Conservation (phyloP, 192 early-diverging fungal genomes). For the Helicostylum pulchrum region DNA sequence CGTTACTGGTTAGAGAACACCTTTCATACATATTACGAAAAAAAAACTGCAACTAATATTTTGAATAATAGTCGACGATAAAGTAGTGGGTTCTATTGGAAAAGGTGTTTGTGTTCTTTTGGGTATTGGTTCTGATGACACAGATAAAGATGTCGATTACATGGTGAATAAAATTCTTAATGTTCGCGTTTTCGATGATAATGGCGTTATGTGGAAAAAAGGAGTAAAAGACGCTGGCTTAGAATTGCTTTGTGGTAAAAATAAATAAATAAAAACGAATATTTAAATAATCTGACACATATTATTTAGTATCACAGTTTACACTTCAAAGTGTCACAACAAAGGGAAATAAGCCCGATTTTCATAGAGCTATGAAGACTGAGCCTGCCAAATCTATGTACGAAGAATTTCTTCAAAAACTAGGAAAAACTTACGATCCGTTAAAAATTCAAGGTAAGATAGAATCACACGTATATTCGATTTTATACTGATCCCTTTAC, state of each 20-base stretch:
- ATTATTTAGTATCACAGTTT: slow-evolving; percentile 78
- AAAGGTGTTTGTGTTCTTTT: slow-evolving; percentile 76
- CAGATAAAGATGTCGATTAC: slow-evolving; percentile 74
- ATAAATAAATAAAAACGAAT: too few species aligned
- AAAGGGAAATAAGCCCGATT: slow-evolving; percentile 89
- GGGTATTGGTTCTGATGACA: slow-evolving; percentile 68
- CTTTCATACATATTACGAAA: neutral
- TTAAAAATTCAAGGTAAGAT: slow-evolving; percentile 67
- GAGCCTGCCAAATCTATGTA: slow-evolving; percentile 69
- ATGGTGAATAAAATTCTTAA: slow-evolving; percentile 81
- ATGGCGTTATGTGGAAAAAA: slow-evolving; percentile 73
- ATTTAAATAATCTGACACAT: neutral
- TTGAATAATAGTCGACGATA: slow-evolving; percentile 56
- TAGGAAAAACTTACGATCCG: slow-evolving; percentile 60
- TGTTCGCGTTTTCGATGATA: slow-evolving; percentile 76
- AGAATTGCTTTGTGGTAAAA: slow-evolving; percentile 75
- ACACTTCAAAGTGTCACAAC: slow-evolving; percentile 81
- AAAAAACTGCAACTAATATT: neutral
- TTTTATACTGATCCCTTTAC: neutral
- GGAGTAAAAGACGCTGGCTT: slow-evolving; percentile 70
- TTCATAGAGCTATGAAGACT: slow-evolving; percentile 85
- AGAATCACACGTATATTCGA: neutral
- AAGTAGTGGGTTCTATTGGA: slow-evolving; percentile 75
- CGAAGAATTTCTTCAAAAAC: slow-evolving; percentile 63
- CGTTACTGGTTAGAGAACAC: slow-evolving; percentile 19